phyloP scores from a whole-genome alignment of 2,329 filamentous ascomycete genomes.

The Aotearoamyces nothofagi region DNA sequence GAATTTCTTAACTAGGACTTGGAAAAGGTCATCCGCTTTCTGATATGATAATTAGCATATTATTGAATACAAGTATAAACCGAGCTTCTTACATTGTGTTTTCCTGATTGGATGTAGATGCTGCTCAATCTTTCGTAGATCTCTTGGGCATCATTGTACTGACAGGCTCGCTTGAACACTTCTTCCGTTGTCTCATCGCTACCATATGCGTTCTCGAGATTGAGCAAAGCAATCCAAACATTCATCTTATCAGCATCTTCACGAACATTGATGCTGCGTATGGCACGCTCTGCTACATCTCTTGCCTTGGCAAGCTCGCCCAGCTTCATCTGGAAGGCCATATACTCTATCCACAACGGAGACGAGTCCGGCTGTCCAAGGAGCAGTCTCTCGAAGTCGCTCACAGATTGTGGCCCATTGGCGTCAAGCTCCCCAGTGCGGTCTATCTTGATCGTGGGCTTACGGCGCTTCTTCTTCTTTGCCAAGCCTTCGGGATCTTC shows the following conservation, averaged over 20 bases:
- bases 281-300: constrained; percentile 77
- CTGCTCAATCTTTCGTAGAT: constrained; percentile 80
- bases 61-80: too few species aligned
- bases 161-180: constrained; percentile 81
- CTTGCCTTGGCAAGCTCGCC: constrained; percentile 80
- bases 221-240: constrained; percentile 87
- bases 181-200: constrained; percentile 69
- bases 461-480: constrained; percentile 63
- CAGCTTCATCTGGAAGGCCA: constrained; percentile 94
- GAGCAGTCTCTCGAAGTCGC: constrained; percentile 86
- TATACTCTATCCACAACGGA: constrained; percentile 87
- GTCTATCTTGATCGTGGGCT: constrained; percentile 69
- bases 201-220: constrained; percentile 84
- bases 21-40: constrained; percentile 83
- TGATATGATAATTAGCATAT: constrained; percentile 24
- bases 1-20: constrained; percentile 76
- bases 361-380: constrained; percentile 91
- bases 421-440: constrained; percentile 83
- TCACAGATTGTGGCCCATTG: constrained; percentile 74
- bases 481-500: constrained; percentile 22
- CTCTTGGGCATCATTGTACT: constrained; percentile 84
- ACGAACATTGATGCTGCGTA: constrained; percentile 79
- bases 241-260: constrained; percentile 90
- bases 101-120: constrained; percentile 88
- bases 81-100: constrained; percentile 65